These are phyloP conservation scores for Dioscorea cayenensis DNA, from an alignment of 116 monocot genomes.

Conservation along the genomic window DNA sequence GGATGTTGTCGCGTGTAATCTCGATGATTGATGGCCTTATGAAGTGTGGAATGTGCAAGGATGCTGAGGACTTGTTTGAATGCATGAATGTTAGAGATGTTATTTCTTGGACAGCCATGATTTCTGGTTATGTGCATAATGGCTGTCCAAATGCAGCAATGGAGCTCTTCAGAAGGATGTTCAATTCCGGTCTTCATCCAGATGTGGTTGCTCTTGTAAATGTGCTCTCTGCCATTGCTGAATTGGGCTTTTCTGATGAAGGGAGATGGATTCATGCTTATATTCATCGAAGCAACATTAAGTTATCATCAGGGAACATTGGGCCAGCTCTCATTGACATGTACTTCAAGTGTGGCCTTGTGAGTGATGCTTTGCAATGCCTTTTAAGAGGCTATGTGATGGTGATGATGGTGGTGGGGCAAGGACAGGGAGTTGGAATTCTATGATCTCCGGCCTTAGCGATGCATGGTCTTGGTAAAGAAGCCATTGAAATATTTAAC, in stretches of 20 bases:
- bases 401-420: background rate
- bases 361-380: slow-evolving; percentile 12
- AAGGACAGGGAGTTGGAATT: slow-evolving; percentile 17
- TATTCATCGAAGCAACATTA: background rate
- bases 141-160: slow-evolving; percentile 15
- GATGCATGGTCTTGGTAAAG: slow-evolving; percentile 9
- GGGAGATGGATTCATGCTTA: slow-evolving; percentile 29
- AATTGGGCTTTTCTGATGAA: slow-evolving; percentile 19
- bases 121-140: slow-evolving; percentile 18
- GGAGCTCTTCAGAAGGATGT: slow-evolving; percentile 15
- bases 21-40: slow-evolving; percentile 10
- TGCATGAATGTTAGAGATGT: slow-evolving; percentile 7
- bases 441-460: slow-evolving; percentile 12
- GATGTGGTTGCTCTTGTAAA: slow-evolving; percentile 27
- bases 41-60: slow-evolving; percentile 11
- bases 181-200: slow-evolving; percentile 5
- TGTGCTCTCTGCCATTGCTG: slow-evolving; percentile 21
- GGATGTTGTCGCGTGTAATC: slow-evolving; percentile 15
- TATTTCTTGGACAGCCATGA: slow-evolving; percentile 24
- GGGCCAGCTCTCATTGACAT: slow-evolving; percentile 29
- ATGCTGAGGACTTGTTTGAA: slow-evolving; percentile 18
- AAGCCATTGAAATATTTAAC: slow-evolving; percentile 1
- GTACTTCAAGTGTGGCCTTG: slow-evolving; percentile 33
- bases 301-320: slow-evolving; percentile 10
- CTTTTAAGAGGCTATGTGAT: slow-evolving; percentile 7